A percentile compares a stretch with the other conserved stretches of the same genome.
phyloP scores from a whole-genome alignment of 1,284 basidiomycete species.

The Ustilago curta region DNA sequence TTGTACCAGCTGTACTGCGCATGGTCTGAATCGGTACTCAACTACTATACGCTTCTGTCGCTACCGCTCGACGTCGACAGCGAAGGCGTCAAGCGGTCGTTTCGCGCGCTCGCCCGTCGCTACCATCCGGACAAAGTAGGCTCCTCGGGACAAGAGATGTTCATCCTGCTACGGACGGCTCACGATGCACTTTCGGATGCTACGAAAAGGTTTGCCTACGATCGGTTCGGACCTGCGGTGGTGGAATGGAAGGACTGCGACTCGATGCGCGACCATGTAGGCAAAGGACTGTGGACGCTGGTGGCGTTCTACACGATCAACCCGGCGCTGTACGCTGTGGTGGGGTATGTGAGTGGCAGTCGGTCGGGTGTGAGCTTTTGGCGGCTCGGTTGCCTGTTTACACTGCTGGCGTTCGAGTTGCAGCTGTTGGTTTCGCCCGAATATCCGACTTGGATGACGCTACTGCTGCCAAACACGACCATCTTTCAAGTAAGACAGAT shows the following conservation, averaged over 20 bases:
- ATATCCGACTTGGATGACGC: conserved; percentile 71
- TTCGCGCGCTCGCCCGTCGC: conserved; percentile 78
- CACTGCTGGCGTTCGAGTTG: conserved; percentile 62
- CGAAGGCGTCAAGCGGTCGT: conserved; percentile 77
- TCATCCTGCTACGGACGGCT: conserved; percentile 80
- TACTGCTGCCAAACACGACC: conserved; percentile 76
- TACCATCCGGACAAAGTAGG: conserved; percentile 85
- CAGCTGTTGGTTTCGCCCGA: conserved; percentile 51
- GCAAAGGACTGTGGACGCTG: conserved; percentile 77
- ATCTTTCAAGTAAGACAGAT: conserved; percentile 80
- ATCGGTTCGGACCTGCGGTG: conserved; percentile 82
- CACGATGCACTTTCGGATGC: conserved; percentile 85
- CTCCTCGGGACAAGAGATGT: conserved; percentile 75
- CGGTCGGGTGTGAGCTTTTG: conserved; percentile 71
- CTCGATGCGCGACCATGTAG: conserved; percentile 79
- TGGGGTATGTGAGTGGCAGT: conserved; percentile 75
- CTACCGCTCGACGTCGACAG: conserved; percentile 77
- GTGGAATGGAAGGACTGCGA: conserved; percentile 77
- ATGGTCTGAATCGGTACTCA: conserved; percentile 74
- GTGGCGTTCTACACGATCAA: conserved; percentile 81
- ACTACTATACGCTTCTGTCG: conserved; percentile 81
- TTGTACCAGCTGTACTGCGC: conserved; percentile 76
- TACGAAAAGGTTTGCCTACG: conserved; percentile 84
- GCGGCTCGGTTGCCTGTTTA: conserved; percentile 35
- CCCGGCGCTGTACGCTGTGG: conserved; percentile 75